phyloP scores from a whole-genome alignment of 2,329 filamentous ascomycete genomes.

The Ilyonectria robusta region DNA sequence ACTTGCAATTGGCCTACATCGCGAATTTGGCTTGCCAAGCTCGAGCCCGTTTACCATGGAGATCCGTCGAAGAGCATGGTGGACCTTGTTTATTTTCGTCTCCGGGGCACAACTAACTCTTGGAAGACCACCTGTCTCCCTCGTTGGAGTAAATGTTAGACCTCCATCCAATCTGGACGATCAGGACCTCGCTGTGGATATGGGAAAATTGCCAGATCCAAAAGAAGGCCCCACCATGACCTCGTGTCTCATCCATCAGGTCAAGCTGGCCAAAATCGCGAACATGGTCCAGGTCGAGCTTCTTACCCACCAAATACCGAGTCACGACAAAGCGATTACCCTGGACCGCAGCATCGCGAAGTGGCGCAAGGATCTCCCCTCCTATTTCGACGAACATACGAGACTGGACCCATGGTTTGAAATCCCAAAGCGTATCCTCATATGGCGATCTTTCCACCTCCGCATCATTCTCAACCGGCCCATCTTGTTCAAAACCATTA shows the following conservation, averaged over 20 bases:
- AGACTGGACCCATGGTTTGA: constrained; percentile 27
- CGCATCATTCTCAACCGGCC: constrained; percentile 35
- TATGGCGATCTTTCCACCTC: constrained; percentile 35
- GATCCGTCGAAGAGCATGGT: constrained; percentile 51
- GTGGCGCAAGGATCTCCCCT: constrained; percentile 24
- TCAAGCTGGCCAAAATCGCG: constrained; percentile 33
- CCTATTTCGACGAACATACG: constrained; percentile 21
- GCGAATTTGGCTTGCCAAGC: constrained; percentile 51
- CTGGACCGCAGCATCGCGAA: constrained; percentile 21
- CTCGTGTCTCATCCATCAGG: constrained; percentile 34
- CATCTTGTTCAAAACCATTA: constrained; percentile 29
- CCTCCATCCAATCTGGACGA: constrained; percentile 33
- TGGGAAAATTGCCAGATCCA: constrained; percentile 24
- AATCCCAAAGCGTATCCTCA: constrained; percentile 32
- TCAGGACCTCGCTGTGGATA: constrained; percentile 34
- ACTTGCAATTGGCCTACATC: constrained; percentile 61
- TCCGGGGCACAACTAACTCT: constrained; percentile 37
- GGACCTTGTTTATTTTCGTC: constrained; percentile 56
- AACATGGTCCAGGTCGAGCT: constrained; percentile 36
- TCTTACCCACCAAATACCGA: constrained; percentile 34
- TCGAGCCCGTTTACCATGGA: constrained; percentile 46
- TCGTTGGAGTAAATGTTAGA: constrained; percentile 35
- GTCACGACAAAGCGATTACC: constrained; percentile 18
- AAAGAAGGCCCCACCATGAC: constrained; percentile 27
- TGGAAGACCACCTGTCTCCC: constrained; percentile 28